Evolutionary conservation across 2,329 filamentous ascomycete species (phyloP), one percentile per base, ranked within the genome.

Genomic region (Stemphylium beticola): DNA sequence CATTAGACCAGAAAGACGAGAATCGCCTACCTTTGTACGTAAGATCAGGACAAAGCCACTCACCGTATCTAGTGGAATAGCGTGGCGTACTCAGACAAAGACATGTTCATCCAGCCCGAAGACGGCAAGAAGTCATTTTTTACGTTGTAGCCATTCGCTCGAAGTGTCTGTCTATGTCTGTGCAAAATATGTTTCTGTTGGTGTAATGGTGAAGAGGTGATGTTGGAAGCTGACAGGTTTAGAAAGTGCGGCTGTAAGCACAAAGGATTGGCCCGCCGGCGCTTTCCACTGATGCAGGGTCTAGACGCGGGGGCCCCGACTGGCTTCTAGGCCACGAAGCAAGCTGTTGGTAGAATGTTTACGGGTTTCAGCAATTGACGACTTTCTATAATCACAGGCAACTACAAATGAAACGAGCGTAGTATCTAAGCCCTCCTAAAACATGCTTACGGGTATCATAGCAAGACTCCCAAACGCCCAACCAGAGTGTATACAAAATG

Each of bases 391-490:
- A 29, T 11, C 26, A 11, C 26, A 9, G 26, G 26, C 26, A 29
- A 29, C 8, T 29, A 29, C 26, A 29, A 5, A n/a, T 15, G 32
- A 8, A 26, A 36, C 14, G 12, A 12, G 5, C 20, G 32, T 31
- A 15, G n/a, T 20, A 18, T 45, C 10, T 18, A 22, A 12, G 20
- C 32, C 26, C 4, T 45, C 26, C 12, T 14, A 39, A 32, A n/a
- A 26, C 29, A 12, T 22, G 15, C 29, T 43, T 20, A 29, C 38
- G 55, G 55, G 48, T 56, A 58, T 58, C 55, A 46, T 56, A 53
- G 40, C 48, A 39, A 24, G 42, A 50, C 45, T 44, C 55, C 55
- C 22, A 33, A 41, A 54, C 45, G 29, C 41, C 44, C 2, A 24
- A 11, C 26, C 4, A 11, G 18, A 39, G 12, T 17, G 6, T 34